Evolutionary conservation across 1,284 basidiomycete genomes (phyloP).

Genomic region (Trichosporon coremiiforme): DNA sequence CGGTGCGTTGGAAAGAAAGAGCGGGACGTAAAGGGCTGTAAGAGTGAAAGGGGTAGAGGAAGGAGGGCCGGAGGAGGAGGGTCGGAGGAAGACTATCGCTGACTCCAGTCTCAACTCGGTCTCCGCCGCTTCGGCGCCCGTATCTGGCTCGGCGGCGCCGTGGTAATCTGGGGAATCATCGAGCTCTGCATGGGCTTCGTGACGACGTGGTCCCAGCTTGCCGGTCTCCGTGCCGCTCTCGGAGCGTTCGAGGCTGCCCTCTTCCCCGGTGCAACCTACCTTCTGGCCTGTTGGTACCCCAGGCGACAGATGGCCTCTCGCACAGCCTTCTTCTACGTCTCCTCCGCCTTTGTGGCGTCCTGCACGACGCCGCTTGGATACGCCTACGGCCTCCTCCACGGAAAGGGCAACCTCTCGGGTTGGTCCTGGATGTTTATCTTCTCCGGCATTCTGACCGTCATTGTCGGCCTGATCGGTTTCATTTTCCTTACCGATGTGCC

Average conservation of each 20-base stretch:
- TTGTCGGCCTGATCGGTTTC: slow-evolving; percentile 45
- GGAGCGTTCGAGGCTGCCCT: slow-evolving; percentile 54
- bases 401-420: slow-evolving; percentile 17
- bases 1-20: slow-evolving; percentile 24
- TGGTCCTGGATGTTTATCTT: slow-evolving; percentile 23
- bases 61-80: too few relatives aligned
- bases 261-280: slow-evolving; percentile 54
- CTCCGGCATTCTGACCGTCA: slow-evolving; percentile 27
- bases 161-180: slow-evolving; percentile 52
- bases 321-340: slow-evolving; percentile 32
- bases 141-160: slow-evolving; percentile 27
- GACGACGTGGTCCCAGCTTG: slow-evolving; percentile 49
- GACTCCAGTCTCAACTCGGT: slow-evolving; percentile 34
- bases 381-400: slow-evolving; percentile 24
- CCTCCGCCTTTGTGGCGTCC: slow-evolving; percentile 28
- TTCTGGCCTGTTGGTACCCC: slow-evolving; percentile 59
- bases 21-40: neutral
- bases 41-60: neutral
- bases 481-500: slow-evolving; percentile 56
- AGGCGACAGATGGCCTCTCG: slow-evolving; percentile 55
- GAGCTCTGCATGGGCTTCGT: slow-evolving; percentile 55
- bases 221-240: slow-evolving; percentile 55
- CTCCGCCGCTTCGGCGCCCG: slow-evolving; percentile 34
- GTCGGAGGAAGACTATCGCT: neutral
- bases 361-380: slow-evolving; percentile 24